Evolutionary conservation across 352 stramenopile species (phyloP), one percentile per base, ranked within the genome.

Genomic region (Thraustochytrium striatum): DNA sequence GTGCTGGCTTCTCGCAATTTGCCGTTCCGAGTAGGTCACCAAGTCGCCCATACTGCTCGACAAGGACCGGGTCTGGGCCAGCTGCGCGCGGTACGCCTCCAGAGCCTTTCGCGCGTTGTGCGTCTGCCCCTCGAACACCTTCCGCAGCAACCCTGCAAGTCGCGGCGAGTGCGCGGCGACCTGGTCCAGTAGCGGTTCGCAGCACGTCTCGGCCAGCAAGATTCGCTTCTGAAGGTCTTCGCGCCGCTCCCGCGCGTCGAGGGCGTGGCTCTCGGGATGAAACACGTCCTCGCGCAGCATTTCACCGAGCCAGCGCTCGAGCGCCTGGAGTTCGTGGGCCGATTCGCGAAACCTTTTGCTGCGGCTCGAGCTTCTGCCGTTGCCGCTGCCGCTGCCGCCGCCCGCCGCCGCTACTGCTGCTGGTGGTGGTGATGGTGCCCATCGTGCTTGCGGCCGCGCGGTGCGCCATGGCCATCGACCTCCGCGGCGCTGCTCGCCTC

Each of bases 251-350:
- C 65, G 39, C 0, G 65, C 65, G 19, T 8, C 41, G 16, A 61
- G 41, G 0, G 65, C 43, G 5, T 30, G 28, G 19, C 41, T 16
- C n/a, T 35, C 21, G 7, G 65, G 65, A 16, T 30, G 41, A 3
- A 75, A 25, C 30, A 75, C 65, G 39, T 75, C 65, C 1, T 75
- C 65, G 32, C 30, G n/a, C 11, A 75, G 50, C 65, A 75, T 61
- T 41, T 75, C 65, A 21, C 68, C n/a, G n/a, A 75, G 65, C 65
- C 65, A 75, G 58, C 36, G 25, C 39, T 75, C 65, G 16, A 75
- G 65, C 35, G 47, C 65, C 35, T 75, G 65, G n/a, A 75, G 35
- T 32, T 75, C 65, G 65, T 75, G 65, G n/a, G 65, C 36, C 36
- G 2, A n/a, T 16, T 50, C 19, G 25, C 47, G 16, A 55, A 55